Evolutionary conservation across 1,284 basidiomycete genomes (phyloP).

Genomic region (Rugosomyces carneus): DNA sequence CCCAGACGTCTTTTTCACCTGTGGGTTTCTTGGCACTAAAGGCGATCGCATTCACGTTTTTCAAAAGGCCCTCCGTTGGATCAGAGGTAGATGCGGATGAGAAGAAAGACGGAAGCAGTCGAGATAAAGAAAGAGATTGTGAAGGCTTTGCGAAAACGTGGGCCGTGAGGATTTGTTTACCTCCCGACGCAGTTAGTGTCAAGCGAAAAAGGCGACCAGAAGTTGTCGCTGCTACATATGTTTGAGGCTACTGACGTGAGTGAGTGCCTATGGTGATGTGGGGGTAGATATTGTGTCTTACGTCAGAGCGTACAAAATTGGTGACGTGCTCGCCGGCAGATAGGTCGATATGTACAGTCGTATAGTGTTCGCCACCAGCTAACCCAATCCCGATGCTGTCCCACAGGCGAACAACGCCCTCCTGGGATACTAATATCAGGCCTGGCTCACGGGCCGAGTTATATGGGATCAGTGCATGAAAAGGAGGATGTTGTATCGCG

Average conservation of each 20-base stretch:
- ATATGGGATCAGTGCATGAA: conserved; percentile 66
- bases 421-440: conserved; percentile 59
- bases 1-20: conserved; percentile 53
- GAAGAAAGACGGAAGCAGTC: conserved; percentile 55
- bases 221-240: conserved; percentile 64
- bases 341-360: conserved; percentile 45
- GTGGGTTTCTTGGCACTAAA: conserved; percentile 36
- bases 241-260: conserved; percentile 42
- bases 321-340: conserved; percentile 56
- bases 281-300: conserved; percentile 28
- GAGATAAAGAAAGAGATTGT: conserved; percentile 46
- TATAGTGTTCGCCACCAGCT: conserved; percentile 71
- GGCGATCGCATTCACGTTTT: conserved; percentile 56
- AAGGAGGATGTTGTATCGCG: conserved; percentile 42
- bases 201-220: conserved; percentile 61
- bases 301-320: conserved; percentile 57
- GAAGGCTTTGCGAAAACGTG: conserved; percentile 55
- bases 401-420: conserved; percentile 71
- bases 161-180: conserved; percentile 53
- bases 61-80: conserved; percentile 29
- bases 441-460: conserved; percentile 70
- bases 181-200: conserved; percentile 56
- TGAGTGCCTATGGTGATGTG: conserved; percentile 7
- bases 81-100: conserved; percentile 21
- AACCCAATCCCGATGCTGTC: conserved; percentile 75